phyloP scores from a whole-genome alignment of 2,329 filamentous ascomycete genomes.

The Fusarium sp. region DNA sequence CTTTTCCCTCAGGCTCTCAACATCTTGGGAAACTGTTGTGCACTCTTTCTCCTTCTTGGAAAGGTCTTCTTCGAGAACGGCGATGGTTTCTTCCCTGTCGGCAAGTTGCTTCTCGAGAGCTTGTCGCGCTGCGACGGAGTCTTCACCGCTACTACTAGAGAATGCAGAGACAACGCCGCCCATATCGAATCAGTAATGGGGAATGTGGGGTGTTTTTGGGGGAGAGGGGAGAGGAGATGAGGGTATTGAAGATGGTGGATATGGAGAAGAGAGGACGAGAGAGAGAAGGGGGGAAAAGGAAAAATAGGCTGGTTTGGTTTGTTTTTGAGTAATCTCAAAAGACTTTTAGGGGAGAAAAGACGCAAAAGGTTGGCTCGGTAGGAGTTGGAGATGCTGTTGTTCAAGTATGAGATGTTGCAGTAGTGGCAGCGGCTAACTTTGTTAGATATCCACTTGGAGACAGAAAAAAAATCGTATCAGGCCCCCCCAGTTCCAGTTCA shows the following conservation, averaged over 20 bases:
- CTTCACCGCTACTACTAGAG: conserved; percentile 52
- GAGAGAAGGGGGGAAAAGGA: neutral
- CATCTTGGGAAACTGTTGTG: conserved; percentile 53
- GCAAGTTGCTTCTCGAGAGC: conserved; percentile 56
- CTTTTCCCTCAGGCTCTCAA: conserved; percentile 56
- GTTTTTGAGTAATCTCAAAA: conserved; percentile 34
- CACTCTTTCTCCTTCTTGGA: conserved; percentile 57
- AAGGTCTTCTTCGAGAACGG: conserved; percentile 51
- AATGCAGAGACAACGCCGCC: conserved; percentile 59
- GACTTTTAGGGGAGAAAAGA: conserved; percentile 16
- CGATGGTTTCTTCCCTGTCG: conserved; percentile 56
- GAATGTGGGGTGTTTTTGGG: conserved; percentile 28
- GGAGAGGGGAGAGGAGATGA: neutral
- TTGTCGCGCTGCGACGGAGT: conserved; percentile 51
- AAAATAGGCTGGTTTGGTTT: conserved; percentile 4
- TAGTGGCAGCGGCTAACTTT: conserved; percentile 35
- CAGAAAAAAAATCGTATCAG: conserved; percentile 44
- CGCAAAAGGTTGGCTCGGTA: conserved; percentile 33
- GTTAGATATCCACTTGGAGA: conserved; percentile 8
- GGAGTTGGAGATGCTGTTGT: conserved; percentile 36
- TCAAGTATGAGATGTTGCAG: conserved; percentile 35
- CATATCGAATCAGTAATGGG: conserved; percentile 51
- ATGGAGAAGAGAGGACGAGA: conserved; percentile 20
- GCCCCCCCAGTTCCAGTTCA: conserved; percentile 14
- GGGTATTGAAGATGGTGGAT: conserved; percentile 25